Conservation (phyloP, 2,329 filamentous ascomycete genomes). For the Gaeumannomyces sp. region DNA sequence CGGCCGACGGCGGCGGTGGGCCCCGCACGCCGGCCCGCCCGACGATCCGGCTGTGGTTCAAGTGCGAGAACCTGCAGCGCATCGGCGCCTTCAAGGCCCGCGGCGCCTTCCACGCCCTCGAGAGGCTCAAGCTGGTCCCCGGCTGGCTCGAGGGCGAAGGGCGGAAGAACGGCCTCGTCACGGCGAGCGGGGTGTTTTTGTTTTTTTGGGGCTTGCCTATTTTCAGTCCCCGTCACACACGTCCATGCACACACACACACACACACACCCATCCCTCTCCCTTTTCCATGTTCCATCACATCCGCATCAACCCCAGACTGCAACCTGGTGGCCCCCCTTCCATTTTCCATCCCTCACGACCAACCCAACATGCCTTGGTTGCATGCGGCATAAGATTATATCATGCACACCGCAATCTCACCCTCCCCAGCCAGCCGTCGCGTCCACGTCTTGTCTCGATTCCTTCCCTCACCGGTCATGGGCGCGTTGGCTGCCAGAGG, state of each 20-base stretch:
- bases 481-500: too few relatives aligned
- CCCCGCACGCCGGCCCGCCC: slow-evolving; percentile 49
- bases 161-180: slow-evolving; percentile 66
- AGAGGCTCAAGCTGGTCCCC: slow-evolving; percentile 56
- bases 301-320: too few relatives aligned
- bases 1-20: not conserved
- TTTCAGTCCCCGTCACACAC: not conserved
- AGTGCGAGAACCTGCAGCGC: slow-evolving; percentile 89
- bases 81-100: slow-evolving; percentile 90
- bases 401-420: too few relatives aligned
- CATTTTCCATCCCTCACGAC: too few relatives aligned
- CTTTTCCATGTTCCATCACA: too few relatives aligned
- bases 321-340: too few relatives aligned
- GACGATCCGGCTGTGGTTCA: slow-evolving; percentile 75
- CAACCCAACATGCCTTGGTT: too few relatives aligned
- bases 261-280: not conserved
- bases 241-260: too few relatives aligned
- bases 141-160: slow-evolving; percentile 57
- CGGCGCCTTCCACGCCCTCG: slow-evolving; percentile 82
- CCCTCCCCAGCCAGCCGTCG: too few relatives aligned
- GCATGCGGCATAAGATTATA: too few relatives aligned
- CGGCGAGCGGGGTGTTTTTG: slow-evolving; percentile 59
- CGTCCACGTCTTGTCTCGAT: too few relatives aligned
- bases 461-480: too few relatives aligned
- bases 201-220: slow-evolving; percentile 10